Evolutionary conservation across 2,329 filamentous ascomycete species (phyloP).

Genomic region (Chaetomium sp.): DNA sequence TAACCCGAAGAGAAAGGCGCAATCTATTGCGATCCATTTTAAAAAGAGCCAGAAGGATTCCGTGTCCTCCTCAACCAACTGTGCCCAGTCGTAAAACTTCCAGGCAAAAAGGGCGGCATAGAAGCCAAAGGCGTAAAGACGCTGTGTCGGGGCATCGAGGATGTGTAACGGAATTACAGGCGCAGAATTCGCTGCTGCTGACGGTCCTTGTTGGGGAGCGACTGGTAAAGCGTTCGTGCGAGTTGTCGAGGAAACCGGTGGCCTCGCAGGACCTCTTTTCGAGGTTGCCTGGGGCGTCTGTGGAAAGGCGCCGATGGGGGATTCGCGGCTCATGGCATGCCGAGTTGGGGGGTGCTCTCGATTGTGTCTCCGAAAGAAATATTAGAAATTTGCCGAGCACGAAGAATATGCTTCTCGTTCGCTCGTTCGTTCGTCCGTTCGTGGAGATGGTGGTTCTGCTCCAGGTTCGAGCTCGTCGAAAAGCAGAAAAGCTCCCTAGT

Average conservation of each 20-base stretch:
- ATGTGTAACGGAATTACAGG: conserved; percentile 81
- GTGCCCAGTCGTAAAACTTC: conserved; percentile 84
- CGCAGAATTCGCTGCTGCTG: conserved; percentile 38
- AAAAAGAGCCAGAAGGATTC: conserved; percentile 88
- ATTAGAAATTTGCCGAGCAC: not conserved
- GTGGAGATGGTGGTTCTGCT: not conserved
- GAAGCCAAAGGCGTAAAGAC: conserved; percentile 80
- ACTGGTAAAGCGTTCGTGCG: conserved; percentile 44
- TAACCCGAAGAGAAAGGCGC: conserved; percentile 81
- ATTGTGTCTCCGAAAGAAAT: not conserved
- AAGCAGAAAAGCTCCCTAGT: not conserved
- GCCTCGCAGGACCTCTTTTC: conserved; percentile 30
- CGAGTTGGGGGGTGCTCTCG: conserved; percentile 22
- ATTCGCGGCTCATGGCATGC: conserved; percentile 34
- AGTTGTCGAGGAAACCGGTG: conserved; percentile 21
- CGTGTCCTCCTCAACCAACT: conserved; percentile 75
- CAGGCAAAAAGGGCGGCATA: conserved; percentile 77
- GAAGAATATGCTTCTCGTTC: not conserved
- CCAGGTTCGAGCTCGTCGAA: not conserved
- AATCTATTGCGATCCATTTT: conserved; percentile 91
- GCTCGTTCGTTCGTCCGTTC: not conserved
- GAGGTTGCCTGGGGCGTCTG: conserved; percentile 32
- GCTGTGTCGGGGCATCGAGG: conserved; percentile 87
- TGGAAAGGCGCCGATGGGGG: conserved; percentile 35
- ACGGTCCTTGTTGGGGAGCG: conserved; percentile 48